Base-by-base conservation (phyloP, 2,329 filamentous ascomycete species). In the Macrophomina tecta region DNA sequence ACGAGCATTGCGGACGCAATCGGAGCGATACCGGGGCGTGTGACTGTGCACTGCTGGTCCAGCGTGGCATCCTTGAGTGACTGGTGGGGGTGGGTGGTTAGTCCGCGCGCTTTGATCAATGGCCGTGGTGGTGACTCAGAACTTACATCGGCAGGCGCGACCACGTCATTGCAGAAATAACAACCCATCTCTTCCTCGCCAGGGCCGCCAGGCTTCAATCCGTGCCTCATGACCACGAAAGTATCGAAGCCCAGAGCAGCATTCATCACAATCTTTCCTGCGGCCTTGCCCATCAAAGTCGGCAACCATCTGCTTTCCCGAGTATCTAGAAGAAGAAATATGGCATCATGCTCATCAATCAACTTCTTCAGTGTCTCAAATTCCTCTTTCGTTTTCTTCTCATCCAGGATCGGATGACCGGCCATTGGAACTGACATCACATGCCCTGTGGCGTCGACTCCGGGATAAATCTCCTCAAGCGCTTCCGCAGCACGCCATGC, bases 151-250 rank as follows among this genome's bases (percentile, higher is more conserved):
- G 90, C 90, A 28, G 95, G 95, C 6, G 94, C 92, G 60, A 98
- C 94, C 32, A 99, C 94, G 77, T 99, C 95, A 74, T 97, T 98
- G 81, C 95, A 99, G 79, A 98, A 99, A 78, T 99, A 99, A 80
- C 95, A 99, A 9, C 95, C 95, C 32, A 98, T 84, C 32, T 92
- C 88, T 62, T 88, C 82, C 64, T 87, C 83, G n/a, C 81, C 84
- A n/a, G 70, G 68, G 0, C 72, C 73, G 49, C 67, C 30, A 5
- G 73, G 60, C 71, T 88, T 86, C 5, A 92, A 84, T 1, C 95
- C 95, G 78, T 99, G 95, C 66, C 95, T 88, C 95, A 99, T 98
- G 42, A 97, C 93, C 2, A 99, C 93, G 73, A 92, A 99, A 0
- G 93, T 95, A 79, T 99, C 95, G 74, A 99, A 99, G 0, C 95